phyloP scores from a whole-genome alignment of 75 land plant species.

The Pinus tabuliformis region DNA sequence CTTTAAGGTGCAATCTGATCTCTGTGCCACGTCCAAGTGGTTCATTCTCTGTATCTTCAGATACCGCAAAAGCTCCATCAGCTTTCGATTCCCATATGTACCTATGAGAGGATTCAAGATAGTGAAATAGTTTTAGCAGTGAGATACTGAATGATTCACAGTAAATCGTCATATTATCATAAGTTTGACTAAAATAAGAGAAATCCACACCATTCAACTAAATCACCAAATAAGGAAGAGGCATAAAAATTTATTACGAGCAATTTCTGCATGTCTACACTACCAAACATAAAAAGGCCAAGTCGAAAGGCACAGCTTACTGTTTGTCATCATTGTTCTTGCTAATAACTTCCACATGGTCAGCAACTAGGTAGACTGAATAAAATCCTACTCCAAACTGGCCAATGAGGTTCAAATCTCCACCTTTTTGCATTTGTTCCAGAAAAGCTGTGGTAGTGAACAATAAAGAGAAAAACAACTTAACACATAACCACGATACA shows the following conservation, averaged over 20 bases:
- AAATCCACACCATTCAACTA: too few relatives aligned
- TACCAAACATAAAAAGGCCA: too few relatives aligned
- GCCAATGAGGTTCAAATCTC: conserved; percentile 92
- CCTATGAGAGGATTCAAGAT: conserved; percentile 28
- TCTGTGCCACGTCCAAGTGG: conserved; percentile 97
- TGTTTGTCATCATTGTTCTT: conserved; percentile 99
- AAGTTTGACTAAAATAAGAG: too few relatives aligned
- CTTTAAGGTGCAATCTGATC: conserved; percentile 86
- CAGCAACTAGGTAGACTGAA: conserved; percentile 95
- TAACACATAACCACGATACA: neutral
- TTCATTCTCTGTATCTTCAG: conserved; percentile 92
- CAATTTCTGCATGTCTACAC: too few relatives aligned
- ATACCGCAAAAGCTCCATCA: conserved; percentile 93
- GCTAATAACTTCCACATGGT: conserved; percentile 98
- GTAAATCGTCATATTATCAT: neutral
- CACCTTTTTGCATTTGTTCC: conserved; percentile 95
- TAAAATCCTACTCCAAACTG: conserved; percentile 99
- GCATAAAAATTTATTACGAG: too few relatives aligned
- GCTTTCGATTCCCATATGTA: conserved; percentile 99
- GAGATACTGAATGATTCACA: neutral
- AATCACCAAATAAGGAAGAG: too few relatives aligned
- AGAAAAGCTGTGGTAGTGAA: conserved; percentile 70
- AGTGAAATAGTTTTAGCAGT: neutral
- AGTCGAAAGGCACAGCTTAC: conserved; percentile 41
- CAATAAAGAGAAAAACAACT: neutral